A percentile compares a stretch with the other conserved stretches of the same genome.
Evolutionary conservation across 306 rosid genomes (phyloP).

Genomic region (Prunus padus): DNA sequence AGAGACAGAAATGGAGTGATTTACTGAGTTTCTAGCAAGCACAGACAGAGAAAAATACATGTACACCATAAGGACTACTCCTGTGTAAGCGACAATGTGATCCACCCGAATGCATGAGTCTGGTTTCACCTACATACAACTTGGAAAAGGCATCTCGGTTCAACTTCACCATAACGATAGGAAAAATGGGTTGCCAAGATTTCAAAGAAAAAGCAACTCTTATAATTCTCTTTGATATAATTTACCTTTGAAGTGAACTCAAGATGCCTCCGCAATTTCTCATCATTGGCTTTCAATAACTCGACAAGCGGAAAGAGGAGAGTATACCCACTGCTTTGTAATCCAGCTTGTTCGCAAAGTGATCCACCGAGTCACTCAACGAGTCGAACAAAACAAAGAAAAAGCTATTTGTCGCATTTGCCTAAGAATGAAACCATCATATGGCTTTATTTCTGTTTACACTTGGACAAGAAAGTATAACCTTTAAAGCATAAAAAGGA

Average conservation of each 20-base stretch:
- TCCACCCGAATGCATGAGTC: conserved; percentile 83
- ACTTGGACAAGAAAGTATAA: no score
- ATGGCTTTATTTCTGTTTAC: conserved; percentile 7
- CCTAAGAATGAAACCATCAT: conserved; percentile 31
- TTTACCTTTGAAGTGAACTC: conserved; percentile 67
- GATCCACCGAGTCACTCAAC: conserved; percentile 76
- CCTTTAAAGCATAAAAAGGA: not conserved
- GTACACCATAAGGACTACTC: conserved; percentile 77
- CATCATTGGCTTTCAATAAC: conserved; percentile 58
- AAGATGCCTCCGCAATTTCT: conserved; percentile 77
- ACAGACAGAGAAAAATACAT: conserved; percentile 45
- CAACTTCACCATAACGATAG: not conserved
- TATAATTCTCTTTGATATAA: not conserved
- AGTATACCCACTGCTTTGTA: conserved; percentile 73
- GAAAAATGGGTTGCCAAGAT: not conserved
- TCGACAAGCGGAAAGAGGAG: conserved; percentile 63
- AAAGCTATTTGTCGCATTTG: conserved; percentile 82
- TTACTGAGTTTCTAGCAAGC: not conserved
- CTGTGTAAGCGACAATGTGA: conserved; percentile 75
- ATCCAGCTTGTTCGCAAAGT: conserved; percentile 80
- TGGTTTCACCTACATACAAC: conserved; percentile 56
- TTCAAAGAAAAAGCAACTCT: not conserved
- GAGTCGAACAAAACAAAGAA: conserved; percentile 72
- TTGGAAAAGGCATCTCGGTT: not conserved
- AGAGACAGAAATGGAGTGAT: no score